Percentiles rank a stretch among this genome's conserved stretches.
These are phyloP conservation scores for Penicillium sp. DNA, from an alignment of 2,329 filamentous ascomycete genomes.

Conservation along the genomic window DNA sequence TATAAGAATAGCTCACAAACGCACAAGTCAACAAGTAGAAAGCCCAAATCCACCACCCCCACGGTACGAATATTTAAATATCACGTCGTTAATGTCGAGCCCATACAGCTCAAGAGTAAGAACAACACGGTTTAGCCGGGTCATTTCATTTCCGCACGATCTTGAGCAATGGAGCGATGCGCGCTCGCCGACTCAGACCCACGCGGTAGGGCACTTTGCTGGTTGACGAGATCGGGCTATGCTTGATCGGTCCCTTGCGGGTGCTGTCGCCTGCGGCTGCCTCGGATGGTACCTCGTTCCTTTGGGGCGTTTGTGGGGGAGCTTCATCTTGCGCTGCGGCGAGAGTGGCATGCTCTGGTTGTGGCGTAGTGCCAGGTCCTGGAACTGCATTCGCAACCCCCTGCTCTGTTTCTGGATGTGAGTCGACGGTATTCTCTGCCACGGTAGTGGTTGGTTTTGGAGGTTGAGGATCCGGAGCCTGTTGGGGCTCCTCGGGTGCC, in stretches of 20 bases:
- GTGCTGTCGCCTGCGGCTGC: constrained; percentile 3
- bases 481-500: background rate
- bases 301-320: background rate
- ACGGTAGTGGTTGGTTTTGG: background rate
- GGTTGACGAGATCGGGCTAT: constrained; percentile 41
- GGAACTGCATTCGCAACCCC: too few relatives aligned
- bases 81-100: too few relatives aligned
- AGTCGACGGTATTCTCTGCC: background rate
- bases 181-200: constrained; percentile 49
- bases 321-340: background rate
- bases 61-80: too few relatives aligned
- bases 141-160: constrained; percentile 42
- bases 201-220: constrained; percentile 46
- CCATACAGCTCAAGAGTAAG: too few relatives aligned
- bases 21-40: too few relatives aligned
- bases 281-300: background rate
- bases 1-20: constrained; percentile 16
- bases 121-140: background rate
- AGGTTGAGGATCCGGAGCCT: background rate
- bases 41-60: too few relatives aligned
- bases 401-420: too few relatives aligned
- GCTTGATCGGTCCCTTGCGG: constrained; percentile 36
- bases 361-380: too few relatives aligned
- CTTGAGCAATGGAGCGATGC: constrained; percentile 50
- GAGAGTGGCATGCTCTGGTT: too few relatives aligned